These are phyloP conservation scores for Martensiomyces pterosporus DNA, from an alignment of 192 early-diverging fungal genomes.

Conservation along the genomic window DNA sequence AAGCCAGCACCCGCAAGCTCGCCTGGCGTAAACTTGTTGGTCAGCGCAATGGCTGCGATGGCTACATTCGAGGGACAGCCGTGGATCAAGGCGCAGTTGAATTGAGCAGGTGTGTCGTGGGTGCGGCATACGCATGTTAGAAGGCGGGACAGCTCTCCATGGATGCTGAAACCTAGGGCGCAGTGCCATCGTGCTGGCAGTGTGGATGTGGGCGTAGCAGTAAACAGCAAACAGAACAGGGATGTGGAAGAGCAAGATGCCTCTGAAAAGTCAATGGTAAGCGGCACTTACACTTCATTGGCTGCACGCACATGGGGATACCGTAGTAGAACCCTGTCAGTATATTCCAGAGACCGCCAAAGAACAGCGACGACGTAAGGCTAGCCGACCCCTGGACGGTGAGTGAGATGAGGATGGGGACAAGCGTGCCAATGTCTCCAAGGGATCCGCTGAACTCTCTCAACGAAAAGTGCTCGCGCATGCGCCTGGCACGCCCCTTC, in stretches of 20 bases:
- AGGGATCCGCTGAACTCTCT: conserved; percentile 60
- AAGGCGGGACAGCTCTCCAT: too few species aligned
- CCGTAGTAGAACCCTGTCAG: conserved; percentile 69
- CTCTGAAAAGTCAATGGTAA: too few species aligned
- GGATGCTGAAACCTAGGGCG: too few species aligned
- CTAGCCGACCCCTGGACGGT: conserved; percentile 67
- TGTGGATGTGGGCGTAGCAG: too few species aligned
- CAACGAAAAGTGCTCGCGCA: conserved; percentile 39
- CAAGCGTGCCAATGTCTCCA: conserved; percentile 76
- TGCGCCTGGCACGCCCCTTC: conserved; percentile 27
- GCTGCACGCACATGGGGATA: conserved; percentile 88
- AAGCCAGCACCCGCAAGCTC: conserved; percentile 70
- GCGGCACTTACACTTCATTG: conserved; percentile 75
- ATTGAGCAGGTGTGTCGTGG: too few species aligned
- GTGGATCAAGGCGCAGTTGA: too few species aligned
- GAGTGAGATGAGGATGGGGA: conserved; percentile 85
- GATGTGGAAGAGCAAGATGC: too few species aligned
- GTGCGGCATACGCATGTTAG: too few species aligned
- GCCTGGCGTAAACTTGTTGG: conserved; percentile 62
- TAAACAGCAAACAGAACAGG: too few species aligned
- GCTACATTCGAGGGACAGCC: too few species aligned
- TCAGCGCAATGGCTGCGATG: conserved; percentile 75
- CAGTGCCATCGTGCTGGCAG: too few species aligned
- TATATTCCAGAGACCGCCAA: conserved; percentile 89
- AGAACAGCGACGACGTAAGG: conserved; percentile 73